These are phyloP conservation scores for Kwoniella pini DNA, from an alignment of 768 basidiomycete species.

Conservation along the genomic window DNA sequence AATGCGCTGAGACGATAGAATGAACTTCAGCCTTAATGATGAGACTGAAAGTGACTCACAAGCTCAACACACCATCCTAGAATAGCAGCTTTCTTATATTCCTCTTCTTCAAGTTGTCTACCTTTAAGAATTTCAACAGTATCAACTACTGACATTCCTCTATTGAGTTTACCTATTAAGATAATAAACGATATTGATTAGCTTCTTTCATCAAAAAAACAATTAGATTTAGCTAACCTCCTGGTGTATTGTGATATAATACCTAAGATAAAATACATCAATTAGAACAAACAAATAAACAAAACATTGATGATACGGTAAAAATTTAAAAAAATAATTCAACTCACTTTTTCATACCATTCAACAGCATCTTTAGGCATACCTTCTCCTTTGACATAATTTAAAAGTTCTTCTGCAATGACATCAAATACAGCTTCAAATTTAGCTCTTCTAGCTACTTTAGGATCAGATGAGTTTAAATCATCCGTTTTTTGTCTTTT, in stretches of 20 bases:
- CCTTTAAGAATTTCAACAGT: slow-evolving; percentile 85
- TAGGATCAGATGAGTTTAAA: slow-evolving; percentile 12
- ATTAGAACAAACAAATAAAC: not conserved
- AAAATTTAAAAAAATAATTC: not conserved
- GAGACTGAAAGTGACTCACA: slow-evolving; percentile 60
- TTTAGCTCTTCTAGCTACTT: slow-evolving; percentile 37
- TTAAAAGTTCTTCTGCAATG: slow-evolving; percentile 76
- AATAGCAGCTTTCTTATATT: slow-evolving; percentile 83
- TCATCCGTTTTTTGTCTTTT: slow-evolving; percentile 19
- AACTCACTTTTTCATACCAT: slow-evolving; percentile 77
- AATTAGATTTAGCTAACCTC: slow-evolving; percentile 54
- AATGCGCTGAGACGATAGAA: no score
- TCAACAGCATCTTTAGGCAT: slow-evolving; percentile 82
- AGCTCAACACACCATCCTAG: slow-evolving; percentile 96
- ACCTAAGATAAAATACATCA: slow-evolving; percentile 18
- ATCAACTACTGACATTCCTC: slow-evolving; percentile 94
- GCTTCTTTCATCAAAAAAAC: slow-evolving; percentile 3
- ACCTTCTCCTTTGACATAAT: slow-evolving; percentile 65
- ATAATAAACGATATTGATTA: not conserved
- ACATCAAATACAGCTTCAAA: slow-evolving; percentile 73
- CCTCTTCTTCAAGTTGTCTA: slow-evolving; percentile 68
- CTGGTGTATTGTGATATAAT: slow-evolving; percentile 90
- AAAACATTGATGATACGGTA: no score
- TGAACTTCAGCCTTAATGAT: not conserved
- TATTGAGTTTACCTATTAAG: slow-evolving; percentile 77